Conservation (phyloP, 2,329 filamentous ascomycete genomes). For the Alternaria sp. region DNA sequence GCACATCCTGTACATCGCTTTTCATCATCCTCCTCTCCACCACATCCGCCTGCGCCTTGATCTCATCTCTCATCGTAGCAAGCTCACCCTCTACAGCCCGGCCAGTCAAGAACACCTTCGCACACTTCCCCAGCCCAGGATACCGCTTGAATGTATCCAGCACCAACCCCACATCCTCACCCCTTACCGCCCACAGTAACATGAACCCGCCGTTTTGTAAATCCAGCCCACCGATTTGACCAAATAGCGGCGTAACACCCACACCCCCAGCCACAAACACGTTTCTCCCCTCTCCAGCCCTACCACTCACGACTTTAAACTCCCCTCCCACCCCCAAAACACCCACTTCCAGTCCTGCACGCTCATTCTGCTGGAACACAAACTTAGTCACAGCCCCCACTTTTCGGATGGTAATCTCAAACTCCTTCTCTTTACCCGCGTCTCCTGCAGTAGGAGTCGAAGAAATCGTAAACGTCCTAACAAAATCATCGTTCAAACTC, state of each 20-base stretch:
- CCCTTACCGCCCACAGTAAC: conserved; percentile 72
- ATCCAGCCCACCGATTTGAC: conserved; percentile 59
- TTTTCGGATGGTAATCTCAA: conserved; percentile 75
- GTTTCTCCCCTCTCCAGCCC: conserved; percentile 41
- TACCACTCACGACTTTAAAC: conserved; percentile 55
- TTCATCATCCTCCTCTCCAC: conserved; percentile 55
- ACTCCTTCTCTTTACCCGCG: conserved; percentile 50
- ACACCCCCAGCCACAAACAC: conserved; percentile 79
- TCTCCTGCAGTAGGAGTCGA: conserved; percentile 54
- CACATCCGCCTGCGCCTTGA: conserved; percentile 44
- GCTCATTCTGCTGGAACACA: conserved; percentile 65
- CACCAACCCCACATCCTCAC: conserved; percentile 68
- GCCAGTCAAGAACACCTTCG: conserved; percentile 71
- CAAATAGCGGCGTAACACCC: conserved; percentile 82
- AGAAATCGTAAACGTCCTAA: conserved; percentile 83
- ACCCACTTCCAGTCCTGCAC: conserved; percentile 65
- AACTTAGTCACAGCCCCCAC: conserved; percentile 72
- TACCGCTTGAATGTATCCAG: conserved; percentile 63
- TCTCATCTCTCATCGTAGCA: conserved; percentile 40
- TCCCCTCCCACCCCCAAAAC: conserved; percentile 76
- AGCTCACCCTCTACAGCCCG: conserved; percentile 12
- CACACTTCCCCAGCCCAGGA: conserved; percentile 58
- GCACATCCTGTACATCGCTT: conserved; percentile 49
- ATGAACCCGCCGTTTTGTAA: conserved; percentile 48
- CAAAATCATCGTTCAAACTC: conserved; percentile 82